Conservation (phyloP, 495 filamentous ascomycete genomes). For the Podospora pseudocomata region DNA sequence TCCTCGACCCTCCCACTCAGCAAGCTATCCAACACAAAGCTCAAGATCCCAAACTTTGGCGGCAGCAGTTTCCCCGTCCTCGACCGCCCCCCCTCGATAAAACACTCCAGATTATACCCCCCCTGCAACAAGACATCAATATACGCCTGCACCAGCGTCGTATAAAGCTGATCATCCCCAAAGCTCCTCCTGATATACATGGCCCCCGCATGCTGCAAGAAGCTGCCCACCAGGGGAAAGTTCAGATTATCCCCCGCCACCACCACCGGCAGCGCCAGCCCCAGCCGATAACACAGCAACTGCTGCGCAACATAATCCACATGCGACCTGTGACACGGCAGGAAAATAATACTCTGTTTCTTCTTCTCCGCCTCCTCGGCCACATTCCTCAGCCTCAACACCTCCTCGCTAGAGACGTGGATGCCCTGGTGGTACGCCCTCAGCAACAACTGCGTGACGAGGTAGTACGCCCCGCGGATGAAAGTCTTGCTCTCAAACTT, state of each 20-base stretch:
- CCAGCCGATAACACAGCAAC: constrained; percentile 89
- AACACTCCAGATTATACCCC: constrained; percentile 93
- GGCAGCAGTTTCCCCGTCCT: constrained; percentile 89
- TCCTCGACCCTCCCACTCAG: constrained; percentile 85
- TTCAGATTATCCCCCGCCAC: constrained; percentile 96
- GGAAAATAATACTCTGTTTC: constrained; percentile 92
- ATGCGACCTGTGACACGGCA: constrained; percentile 91
- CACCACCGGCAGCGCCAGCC: constrained; percentile 83
- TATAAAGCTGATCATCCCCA: constrained; percentile 85
- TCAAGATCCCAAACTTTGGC: constrained; percentile 94
- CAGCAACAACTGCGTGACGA: constrained; percentile 81
- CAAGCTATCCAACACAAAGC: constrained; percentile 85
- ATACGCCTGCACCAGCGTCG: constrained; percentile 88
- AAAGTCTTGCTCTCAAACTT: constrained; percentile 96
- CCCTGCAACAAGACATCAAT: constrained; percentile 88
- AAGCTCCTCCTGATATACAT: constrained; percentile 97
- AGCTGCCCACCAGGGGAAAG: constrained; percentile 81
- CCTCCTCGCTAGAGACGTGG: constrained; percentile 92
- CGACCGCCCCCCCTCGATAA: constrained; percentile 91
- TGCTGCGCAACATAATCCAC: constrained; percentile 94
- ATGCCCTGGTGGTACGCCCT: constrained; percentile 97
- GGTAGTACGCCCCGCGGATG: constrained; percentile 87
- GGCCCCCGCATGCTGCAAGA: constrained; percentile 91
- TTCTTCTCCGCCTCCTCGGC: constrained; percentile 77
- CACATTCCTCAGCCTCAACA: constrained; percentile 72